Evolutionary conservation across 2,329 filamentous ascomycete genomes (phyloP), one percentile per base, ranked within the genome.

Genomic region (Hortaea sp.): DNA sequence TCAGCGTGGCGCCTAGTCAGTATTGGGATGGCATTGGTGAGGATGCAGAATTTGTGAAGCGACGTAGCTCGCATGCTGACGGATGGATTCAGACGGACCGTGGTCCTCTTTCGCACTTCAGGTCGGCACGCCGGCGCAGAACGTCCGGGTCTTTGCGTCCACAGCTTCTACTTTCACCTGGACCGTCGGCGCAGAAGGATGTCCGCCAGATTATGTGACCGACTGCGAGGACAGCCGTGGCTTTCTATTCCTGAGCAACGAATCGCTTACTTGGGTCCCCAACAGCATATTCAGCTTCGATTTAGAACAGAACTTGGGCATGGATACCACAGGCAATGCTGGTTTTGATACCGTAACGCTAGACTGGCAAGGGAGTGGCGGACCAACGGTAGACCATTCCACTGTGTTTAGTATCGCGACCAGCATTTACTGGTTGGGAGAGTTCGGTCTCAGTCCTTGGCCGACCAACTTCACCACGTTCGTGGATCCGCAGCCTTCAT

Each of bases 211-310:
- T 39, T 57, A 59, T 37, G 54, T 56, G n/a, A 43, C 44, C 27
- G 48, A 59, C 39, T 67, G 64, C 49, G 45, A 47, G 13, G 50
- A 58, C 35, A 46, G 50, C 39, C 57, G 64, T 4, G 64, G 64
- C 4, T 46, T 43, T 37, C 41, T 61, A 6, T 85, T 78, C 60
- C 69, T 76, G 47, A 64, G 69, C 6, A 66, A 65, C 10, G 58
- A 68, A 38, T 85, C 82, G 2, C 67, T 67, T 9, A 75, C 75
- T 35, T 87, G 81, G 80, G 65, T 69, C 12, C 53, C 74, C 1
- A 69, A 83, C 42, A 82, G 80, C 37, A 71, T 71, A 35, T 85
- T 75, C 69, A 68, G 77, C 51, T 68, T 84, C 34, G 79, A 77
- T 41, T 66, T 82, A 29, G 70, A 75, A 52, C 57, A 63, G 20